Conservation (phyloP, 2,329 filamentous ascomycete genomes). For the Dryadomyces sulphureus region DNA sequence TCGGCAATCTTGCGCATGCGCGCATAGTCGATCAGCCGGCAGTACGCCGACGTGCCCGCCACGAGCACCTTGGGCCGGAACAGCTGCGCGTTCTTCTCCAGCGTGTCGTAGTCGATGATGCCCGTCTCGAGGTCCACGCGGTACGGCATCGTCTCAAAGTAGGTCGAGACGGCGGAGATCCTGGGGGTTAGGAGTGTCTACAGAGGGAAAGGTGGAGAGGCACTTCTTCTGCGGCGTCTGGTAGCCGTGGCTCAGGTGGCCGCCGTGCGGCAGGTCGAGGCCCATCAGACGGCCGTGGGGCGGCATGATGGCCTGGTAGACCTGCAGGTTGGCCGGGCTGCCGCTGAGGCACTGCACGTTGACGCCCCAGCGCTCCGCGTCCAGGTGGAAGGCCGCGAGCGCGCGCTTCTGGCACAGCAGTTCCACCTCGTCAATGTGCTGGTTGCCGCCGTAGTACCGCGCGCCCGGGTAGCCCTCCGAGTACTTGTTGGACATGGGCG, state of each 20-base stretch:
- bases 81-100: slow-evolving; percentile 78
- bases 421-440: slow-evolving; percentile 96
- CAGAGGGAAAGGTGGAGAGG: slow-evolving; percentile 16
- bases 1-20: slow-evolving; percentile 95
- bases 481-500: slow-evolving; percentile 97
- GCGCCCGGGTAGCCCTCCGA: slow-evolving; percentile 96
- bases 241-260: slow-evolving; percentile 92
- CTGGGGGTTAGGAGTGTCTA: slow-evolving; percentile 19
- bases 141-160: slow-evolving; percentile 99
- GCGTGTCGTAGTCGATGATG: slow-evolving; percentile 89
- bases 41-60: slow-evolving; percentile 95
- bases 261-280: slow-evolving; percentile 84
- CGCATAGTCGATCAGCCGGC: slow-evolving; percentile 89
- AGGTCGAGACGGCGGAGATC: slow-evolving; percentile 95
- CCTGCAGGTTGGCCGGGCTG: slow-evolving; percentile 91
- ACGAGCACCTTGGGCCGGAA: slow-evolving; percentile 95
- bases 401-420: slow-evolving; percentile 88
- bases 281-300: slow-evolving; percentile 96
- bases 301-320: slow-evolving; percentile 94
- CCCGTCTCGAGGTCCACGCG: slow-evolving; percentile 78
- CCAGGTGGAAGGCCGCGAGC: slow-evolving; percentile 77
- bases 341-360: slow-evolving; percentile 93
- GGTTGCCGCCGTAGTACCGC: slow-evolving; percentile 97
- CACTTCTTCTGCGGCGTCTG: slow-evolving; percentile 88
- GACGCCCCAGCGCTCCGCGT: slow-evolving; percentile 87